These are phyloP conservation scores for Xerocomus amazonicus DNA, from an alignment of 1,284 basidiomycete genomes.

Conservation along the genomic window DNA sequence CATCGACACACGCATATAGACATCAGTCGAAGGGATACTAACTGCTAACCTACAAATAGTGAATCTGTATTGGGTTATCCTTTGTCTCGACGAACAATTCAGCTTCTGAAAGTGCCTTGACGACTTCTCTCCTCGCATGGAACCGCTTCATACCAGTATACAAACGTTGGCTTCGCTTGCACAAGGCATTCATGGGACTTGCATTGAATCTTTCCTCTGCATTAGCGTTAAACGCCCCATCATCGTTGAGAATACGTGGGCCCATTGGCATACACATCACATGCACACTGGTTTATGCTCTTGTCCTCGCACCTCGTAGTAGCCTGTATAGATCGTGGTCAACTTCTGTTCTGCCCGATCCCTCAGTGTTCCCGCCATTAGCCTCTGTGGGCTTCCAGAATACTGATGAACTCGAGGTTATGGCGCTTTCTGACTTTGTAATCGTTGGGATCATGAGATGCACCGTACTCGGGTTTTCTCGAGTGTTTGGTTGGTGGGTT, in stretches of 20 bases:
- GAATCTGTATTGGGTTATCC: constrained; percentile 95
- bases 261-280: too few species aligned
- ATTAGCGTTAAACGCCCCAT: constrained; percentile 94
- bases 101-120: constrained; percentile 82
- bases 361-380: too few species aligned
- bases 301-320: too few species aligned
- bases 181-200: constrained; percentile 10
- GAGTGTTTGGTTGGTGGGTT: too few species aligned
- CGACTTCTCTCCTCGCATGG: constrained; percentile 84
- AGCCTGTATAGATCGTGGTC: too few species aligned
- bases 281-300: too few species aligned
- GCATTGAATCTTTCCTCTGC: constrained; percentile 80
- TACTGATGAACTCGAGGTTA: constrained; percentile 90
- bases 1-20: background rate
- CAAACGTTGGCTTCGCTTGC: background rate
- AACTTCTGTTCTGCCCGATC: too few species aligned
- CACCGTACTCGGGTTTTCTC: too few species aligned
- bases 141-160: constrained; percentile 83
- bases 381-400: too few species aligned
- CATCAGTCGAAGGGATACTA: constrained; percentile 22
- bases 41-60: constrained; percentile 77
- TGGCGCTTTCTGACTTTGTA: constrained; percentile 93
- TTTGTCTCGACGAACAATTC: constrained; percentile 90
- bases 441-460: constrained; percentile 97
- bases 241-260: too few species aligned